These are phyloP conservation scores for Eudorina sp. DNA, from an alignment of 139 green algal species.

Conservation along the genomic window DNA sequence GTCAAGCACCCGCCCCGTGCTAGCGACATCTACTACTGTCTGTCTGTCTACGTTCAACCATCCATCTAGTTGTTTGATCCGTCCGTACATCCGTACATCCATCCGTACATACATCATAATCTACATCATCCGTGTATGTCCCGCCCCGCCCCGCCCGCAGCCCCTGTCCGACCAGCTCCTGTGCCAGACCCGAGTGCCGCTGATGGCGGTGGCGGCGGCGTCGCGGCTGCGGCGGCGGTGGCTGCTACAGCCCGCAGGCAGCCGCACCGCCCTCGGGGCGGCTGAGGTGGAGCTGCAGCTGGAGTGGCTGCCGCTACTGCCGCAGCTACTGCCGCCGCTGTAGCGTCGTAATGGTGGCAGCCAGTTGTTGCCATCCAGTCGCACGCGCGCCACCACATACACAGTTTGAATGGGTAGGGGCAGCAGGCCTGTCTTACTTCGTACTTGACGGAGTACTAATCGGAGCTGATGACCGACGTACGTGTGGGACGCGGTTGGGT, in stretches of 20 bases:
- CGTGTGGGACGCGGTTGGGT: too few species aligned
- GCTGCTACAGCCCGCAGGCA: conserved; percentile 44
- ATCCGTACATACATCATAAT: not conserved
- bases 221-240: conserved; percentile 29
- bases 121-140: not conserved
- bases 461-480: too few species aligned
- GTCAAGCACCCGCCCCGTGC: not conserved
- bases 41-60: too few species aligned
- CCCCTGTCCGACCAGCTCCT: conserved; percentile 12
- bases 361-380: too few species aligned
- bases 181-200: not conserved
- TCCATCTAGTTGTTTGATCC: too few species aligned
- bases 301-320: conserved; percentile 15
- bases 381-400: too few species aligned
- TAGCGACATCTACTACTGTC: too few species aligned
- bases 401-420: too few species aligned
- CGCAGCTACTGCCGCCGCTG: not conserved
- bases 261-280: not conserved
- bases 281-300: conserved; percentile 32
- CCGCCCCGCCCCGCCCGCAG: not conserved
- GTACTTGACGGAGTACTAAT: too few species aligned
- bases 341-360: too few species aligned
- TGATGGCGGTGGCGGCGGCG: not conserved
- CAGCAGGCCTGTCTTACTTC: too few species aligned
- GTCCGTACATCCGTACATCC: too few species aligned